These are phyloP conservation scores for Solanum corneliomulleri DNA, from an alignment of 257 asterid genomes.

Conservation along the genomic window DNA sequence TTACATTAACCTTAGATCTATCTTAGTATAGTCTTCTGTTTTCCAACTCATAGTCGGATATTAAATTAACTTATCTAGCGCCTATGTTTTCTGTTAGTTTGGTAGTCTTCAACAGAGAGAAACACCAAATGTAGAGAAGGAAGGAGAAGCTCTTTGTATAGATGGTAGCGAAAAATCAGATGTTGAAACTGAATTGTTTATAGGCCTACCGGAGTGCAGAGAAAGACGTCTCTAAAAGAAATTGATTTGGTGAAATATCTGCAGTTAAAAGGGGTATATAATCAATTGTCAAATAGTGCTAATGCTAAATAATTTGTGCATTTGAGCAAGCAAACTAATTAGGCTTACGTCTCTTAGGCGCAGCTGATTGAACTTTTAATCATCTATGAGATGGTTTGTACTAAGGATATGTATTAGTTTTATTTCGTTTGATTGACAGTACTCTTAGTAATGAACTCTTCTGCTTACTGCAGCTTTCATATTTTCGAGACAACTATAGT, in stretches of 20 bases:
- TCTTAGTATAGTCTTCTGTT: not conserved
- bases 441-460: not conserved
- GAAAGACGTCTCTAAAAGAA: slow-evolving; percentile 19
- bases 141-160: slow-evolving; percentile 3
- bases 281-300: not conserved
- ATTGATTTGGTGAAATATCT: not conserved
- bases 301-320: not conserved
- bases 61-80: not conserved
- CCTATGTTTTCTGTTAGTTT: slow-evolving; percentile 13
- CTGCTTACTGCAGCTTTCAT: not conserved
- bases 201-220: slow-evolving; percentile 69
- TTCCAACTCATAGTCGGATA: not conserved
- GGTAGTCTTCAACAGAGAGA: slow-evolving; percentile 22
- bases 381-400: not conserved
- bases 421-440: not conserved
- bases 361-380: not conserved
- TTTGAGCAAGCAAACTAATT: not conserved
- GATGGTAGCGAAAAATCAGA: slow-evolving; percentile 67
- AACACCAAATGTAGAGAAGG: slow-evolving; percentile 24
- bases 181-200: slow-evolving; percentile 80
- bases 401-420: not conserved
- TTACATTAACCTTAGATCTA: not conserved
- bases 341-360: not conserved
- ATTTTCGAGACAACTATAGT: not conserved
- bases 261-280: not conserved